Evolutionary conservation across 805 yeast species (phyloP), one percentile per base, ranked within the genome.

Genomic region (Cyberlindnera veronae): DNA sequence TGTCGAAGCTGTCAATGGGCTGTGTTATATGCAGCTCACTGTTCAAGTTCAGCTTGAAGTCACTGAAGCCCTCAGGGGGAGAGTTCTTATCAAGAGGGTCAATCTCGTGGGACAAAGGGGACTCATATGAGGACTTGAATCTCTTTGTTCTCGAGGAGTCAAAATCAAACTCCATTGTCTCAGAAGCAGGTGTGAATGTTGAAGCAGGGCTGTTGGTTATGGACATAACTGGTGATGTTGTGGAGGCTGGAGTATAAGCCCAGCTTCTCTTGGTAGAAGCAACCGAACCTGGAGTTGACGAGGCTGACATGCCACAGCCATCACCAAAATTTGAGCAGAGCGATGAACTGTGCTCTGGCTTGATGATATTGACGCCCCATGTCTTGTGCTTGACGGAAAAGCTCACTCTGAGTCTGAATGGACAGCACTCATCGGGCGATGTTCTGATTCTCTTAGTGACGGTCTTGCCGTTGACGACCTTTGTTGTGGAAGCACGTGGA

Each of bases 341-440:
- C 6, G 33, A 19, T 23, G 41, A 33, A 33, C 46, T 51, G 39
- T 57, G 61, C 16, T 57, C 61, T 14, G 37, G 39, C 36, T 50
- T 57, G 32, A 53, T 50, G 32, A 57, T 51, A 30, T 41, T 53
- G 18, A 51, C 50, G 1, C 50, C 40, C 61, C 61, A 57, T 3
- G 18, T 21, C 27, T 54, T 49, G 27, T 51, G 44, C 38, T 55
- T 57, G 22, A 54, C 55, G 0, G 59, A 54, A 34, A 46, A 53
- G 23, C 58, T 54, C 16, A 57, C 55, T 44, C 60, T 53, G 20
- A 57, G 41, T 52, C 61, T 53, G 44, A 57, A 57, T 7, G 60
- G 58, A 36, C 61, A 57, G 6, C 48, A 48, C 10, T 53, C 58
- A 14, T 54, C 60, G 11, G 54, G 54, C 3, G 48, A 37, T 4